These are phyloP conservation scores for Xylariaceae sp. DNA, from an alignment of 2,329 filamentous ascomycete species.

Conservation along the genomic window DNA sequence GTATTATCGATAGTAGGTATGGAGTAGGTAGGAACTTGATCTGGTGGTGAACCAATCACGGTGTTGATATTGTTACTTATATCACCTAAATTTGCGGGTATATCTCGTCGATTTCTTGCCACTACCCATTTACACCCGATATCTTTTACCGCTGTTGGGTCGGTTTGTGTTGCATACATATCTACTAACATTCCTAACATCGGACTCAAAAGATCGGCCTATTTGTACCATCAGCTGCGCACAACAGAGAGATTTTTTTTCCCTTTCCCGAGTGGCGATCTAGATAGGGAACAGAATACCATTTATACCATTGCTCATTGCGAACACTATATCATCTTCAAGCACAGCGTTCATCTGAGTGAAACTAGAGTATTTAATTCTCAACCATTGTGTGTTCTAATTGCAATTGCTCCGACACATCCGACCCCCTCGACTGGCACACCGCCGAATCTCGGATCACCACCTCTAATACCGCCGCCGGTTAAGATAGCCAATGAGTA, in stretches of 20 bases:
- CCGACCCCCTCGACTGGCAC: neutral
- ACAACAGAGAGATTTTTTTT: slow-evolving; percentile 4
- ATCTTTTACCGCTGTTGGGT: slow-evolving; percentile 3
- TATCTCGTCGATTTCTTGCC: slow-evolving; percentile 5
- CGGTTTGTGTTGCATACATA: slow-evolving; percentile 1
- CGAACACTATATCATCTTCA: neutral
- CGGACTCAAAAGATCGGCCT: slow-evolving; percentile 23
- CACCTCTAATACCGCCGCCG: neutral
- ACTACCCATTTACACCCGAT: slow-evolving; percentile 1
- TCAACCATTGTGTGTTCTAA: neutral
- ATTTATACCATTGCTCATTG: neutral
- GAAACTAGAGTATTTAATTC: neutral
- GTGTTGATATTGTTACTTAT: slow-evolving; percentile 6
- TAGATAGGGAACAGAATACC: neutral
- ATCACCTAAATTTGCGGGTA: slow-evolving; percentile 10
- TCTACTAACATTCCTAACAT: neutral
- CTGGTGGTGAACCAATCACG: slow-evolving; percentile 9
- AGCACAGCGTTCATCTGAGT: neutral
- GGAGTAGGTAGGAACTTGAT: neutral
- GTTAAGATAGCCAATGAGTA: slow-evolving; percentile 22
- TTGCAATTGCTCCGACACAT: neutral
- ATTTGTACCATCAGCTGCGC: slow-evolving; percentile 3
- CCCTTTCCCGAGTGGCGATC: neutral
- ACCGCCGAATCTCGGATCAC: slow-evolving; percentile 2
- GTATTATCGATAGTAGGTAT: neutral